Evolutionary conservation across 1,284 basidiomycete genomes (phyloP).

Genomic region (Lentinus polychrous): DNA sequence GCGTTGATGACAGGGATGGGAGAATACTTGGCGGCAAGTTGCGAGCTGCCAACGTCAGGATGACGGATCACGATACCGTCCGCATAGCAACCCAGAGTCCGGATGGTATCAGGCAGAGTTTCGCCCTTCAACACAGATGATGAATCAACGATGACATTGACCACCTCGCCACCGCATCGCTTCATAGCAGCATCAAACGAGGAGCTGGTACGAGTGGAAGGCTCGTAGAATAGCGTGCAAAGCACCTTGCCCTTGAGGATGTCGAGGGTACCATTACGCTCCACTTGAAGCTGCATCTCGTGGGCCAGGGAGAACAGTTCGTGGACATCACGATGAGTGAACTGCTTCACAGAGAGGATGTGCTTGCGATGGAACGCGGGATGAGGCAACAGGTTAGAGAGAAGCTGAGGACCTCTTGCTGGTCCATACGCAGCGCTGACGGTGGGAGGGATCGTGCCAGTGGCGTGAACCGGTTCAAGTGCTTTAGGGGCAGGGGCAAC

Average conservation of each 20-base stretch:
- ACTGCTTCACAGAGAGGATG: constrained; percentile 93
- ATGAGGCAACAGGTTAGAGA: constrained; percentile 44
- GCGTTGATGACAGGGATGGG: constrained; percentile 96
- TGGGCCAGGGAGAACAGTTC: constrained; percentile 93
- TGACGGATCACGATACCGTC: constrained; percentile 96
- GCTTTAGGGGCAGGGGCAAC: constrained; percentile 8
- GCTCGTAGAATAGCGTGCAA: constrained; percentile 97
- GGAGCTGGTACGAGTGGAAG: constrained; percentile 90
- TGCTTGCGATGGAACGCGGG: constrained; percentile 82
- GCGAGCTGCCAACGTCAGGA: constrained; percentile 88
- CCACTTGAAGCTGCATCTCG: constrained; percentile 95
- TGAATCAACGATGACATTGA: constrained; percentile 74
- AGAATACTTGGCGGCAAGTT: constrained; percentile 89
- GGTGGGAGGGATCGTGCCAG: constrained; percentile 5
- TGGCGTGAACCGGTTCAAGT: constrained; percentile 8
- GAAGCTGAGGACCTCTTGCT: constrained; percentile 33
- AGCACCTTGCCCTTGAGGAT: constrained; percentile 89
- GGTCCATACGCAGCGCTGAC: constrained; percentile 22
- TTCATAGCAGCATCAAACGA: constrained; percentile 99
- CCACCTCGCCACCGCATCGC: constrained; percentile 92
- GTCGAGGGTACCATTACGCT: constrained; percentile 86
- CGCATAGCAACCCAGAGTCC: constrained; percentile 93
- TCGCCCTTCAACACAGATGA: constrained; percentile 96
- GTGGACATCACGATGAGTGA: constrained; percentile 86
- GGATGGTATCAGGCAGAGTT: constrained; percentile 87